phyloP scores from a whole-genome alignment of 2,329 filamentous ascomycete species.

The Epichloe bromicola region DNA sequence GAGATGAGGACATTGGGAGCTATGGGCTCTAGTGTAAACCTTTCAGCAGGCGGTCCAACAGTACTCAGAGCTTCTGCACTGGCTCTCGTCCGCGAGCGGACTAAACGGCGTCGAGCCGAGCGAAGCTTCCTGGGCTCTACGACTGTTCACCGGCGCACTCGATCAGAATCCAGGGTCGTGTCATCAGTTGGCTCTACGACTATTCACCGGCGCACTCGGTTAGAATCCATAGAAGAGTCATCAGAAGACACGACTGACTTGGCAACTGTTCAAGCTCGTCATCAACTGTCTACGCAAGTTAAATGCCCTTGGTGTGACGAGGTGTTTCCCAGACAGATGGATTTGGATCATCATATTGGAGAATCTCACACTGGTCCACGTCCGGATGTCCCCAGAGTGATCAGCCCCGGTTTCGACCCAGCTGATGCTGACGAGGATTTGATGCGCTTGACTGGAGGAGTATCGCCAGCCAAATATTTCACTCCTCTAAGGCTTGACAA shows the following conservation, averaged over 20 bases:
- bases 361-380: background rate
- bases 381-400: background rate
- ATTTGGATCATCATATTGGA: background rate
- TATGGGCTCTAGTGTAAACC: background rate
- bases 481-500: background rate
- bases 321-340: background rate
- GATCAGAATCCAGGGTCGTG: slow-evolving; percentile 3
- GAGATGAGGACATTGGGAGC: background rate
- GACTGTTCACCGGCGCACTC: background rate
- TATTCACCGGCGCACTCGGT: background rate
- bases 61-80: background rate
- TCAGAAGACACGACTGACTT: background rate
- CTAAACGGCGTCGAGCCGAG: background rate
- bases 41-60: background rate
- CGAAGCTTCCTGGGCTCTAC: background rate
- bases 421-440: background rate
- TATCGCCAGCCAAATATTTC: background rate
- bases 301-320: background rate
- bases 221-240: slow-evolving; percentile 5
- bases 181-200: background rate
- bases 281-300: background rate
- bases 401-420: background rate
- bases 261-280: background rate
- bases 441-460: background rate
- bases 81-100: background rate